These are phyloP conservation scores for Solanum virginianum DNA, from an alignment of 257 asterid species.

Conservation along the genomic window DNA sequence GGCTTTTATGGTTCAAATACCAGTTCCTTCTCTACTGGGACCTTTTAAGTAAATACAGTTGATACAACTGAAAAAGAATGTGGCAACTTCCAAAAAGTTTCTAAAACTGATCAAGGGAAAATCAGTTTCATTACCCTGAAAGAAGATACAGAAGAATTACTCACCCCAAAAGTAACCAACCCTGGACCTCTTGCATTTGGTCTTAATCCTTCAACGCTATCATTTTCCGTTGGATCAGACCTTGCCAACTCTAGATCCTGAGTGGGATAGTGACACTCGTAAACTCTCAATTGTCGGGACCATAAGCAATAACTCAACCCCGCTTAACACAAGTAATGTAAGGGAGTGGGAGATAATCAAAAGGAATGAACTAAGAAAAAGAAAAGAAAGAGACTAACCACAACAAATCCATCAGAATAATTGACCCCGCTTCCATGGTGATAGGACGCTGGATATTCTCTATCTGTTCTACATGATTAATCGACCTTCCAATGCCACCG, in stretches of 20 bases:
- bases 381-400: conserved; percentile 41
- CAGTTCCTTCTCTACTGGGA: neutral
- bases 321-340: conserved; percentile 2
- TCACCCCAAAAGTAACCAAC: conserved; percentile 96
- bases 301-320: too few relatives aligned
- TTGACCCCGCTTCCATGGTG: conserved; percentile 98
- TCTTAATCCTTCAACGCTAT: conserved; percentile 95
- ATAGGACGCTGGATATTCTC: conserved; percentile 95
- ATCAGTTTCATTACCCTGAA: neutral
- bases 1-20: neutral
- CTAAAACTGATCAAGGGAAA: neutral
- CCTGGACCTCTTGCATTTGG: conserved; percentile 99
- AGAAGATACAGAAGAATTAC: conserved; percentile 9
- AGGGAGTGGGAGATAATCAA: neutral
- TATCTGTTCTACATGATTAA: conserved; percentile 91
- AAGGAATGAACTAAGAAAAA: neutral
- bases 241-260: conserved; percentile 6
- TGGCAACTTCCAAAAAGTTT: neutral
- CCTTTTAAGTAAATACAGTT: neutral
- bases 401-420: conserved; percentile 92
- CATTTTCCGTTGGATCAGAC: conserved; percentile 99
- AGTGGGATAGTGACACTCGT: too few relatives aligned
- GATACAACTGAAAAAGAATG: neutral
- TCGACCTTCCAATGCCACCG: conserved; percentile 99
- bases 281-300: too few relatives aligned